Percentiles rank a stretch among this genome's conserved stretches.
phyloP scores from a whole-genome alignment of 2,329 filamentous ascomycete species.

The Phialophora macrospora region DNA sequence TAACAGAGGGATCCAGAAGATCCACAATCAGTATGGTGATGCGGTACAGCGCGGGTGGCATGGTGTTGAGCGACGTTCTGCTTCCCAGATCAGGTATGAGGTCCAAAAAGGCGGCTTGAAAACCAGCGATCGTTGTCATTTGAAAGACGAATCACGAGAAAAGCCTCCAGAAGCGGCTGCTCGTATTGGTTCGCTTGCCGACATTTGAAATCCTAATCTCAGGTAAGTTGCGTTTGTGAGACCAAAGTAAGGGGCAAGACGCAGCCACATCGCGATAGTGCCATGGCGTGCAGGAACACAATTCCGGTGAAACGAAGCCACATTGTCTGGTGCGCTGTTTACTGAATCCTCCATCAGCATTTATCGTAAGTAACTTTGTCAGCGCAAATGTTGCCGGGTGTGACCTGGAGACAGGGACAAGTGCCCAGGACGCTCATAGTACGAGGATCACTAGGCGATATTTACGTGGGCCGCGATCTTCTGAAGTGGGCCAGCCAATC shows the following conservation, averaged over 20 bases:
- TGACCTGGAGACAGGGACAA: background rate
- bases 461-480: background rate
- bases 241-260: slow-evolving; percentile 14
- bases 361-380: background rate
- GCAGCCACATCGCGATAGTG: slow-evolving; percentile 23
- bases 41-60: slow-evolving; percentile 4
- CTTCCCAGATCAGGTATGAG: background rate
- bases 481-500: background rate
- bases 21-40: slow-evolving; percentile 9
- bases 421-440: too few relatives aligned
- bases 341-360: too few relatives aligned
- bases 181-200: slow-evolving; percentile 23
- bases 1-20: background rate
- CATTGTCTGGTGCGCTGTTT: too few relatives aligned
- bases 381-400: background rate
- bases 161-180: background rate
- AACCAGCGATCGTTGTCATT: slow-evolving; percentile 19
- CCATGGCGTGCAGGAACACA: slow-evolving; percentile 3
- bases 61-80: background rate
- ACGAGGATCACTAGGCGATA: too few relatives aligned
- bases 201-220: slow-evolving; percentile 27
- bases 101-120: slow-evolving; percentile 8
- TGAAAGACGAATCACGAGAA: slow-evolving; percentile 14
- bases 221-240: background rate
- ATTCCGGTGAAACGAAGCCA: slow-evolving; percentile 9